A percentile compares a stretch with the other conserved stretches of the same genome.
These are phyloP conservation scores for Didymella arachidicola DNA, from an alignment of 2,329 filamentous ascomycete species.

Conservation along the genomic window DNA sequence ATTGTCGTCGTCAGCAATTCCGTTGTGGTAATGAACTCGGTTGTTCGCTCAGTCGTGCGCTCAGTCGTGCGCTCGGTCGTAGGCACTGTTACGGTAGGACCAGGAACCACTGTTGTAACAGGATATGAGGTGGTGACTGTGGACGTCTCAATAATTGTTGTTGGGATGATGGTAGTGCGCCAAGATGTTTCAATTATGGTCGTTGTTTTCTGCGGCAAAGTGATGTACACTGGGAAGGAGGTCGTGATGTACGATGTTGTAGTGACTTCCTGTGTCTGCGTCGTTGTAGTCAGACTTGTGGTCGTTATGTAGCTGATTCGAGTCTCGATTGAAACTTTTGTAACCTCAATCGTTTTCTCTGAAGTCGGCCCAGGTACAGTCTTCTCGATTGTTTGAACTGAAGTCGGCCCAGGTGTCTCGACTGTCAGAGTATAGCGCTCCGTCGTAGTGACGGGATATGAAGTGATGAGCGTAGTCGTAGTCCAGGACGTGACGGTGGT, in stretches of 20 bases:
- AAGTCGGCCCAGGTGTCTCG: conserved; percentile 16
- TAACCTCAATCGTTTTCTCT: conserved; percentile 3
- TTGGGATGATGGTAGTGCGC: not conserved
- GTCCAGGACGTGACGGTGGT: conserved; percentile 1
- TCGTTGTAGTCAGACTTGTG: conserved; percentile 1
- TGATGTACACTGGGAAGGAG: not conserved
- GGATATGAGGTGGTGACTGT: not conserved
- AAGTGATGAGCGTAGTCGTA: not conserved
- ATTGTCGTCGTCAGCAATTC: not conserved
- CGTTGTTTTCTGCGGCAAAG: not conserved
- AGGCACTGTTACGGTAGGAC: not conserved
- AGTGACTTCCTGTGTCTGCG: not conserved
- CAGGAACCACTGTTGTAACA: not conserved
- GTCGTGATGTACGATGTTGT: not conserved
- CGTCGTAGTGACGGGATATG: conserved; percentile 7
- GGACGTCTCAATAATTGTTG: not conserved
- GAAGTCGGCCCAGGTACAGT: not conserved
- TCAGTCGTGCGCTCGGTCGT: not conserved
- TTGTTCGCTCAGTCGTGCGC: not conserved
- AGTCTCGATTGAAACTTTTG: conserved; percentile 12
- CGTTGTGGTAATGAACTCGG: not conserved
- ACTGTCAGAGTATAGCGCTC: conserved; percentile 8
- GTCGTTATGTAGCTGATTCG: conserved; percentile 4
- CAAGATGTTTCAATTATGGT: not conserved
- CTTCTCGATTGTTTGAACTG: not conserved